Percentiles rank a stretch among this genome's conserved stretches.
These are phyloP conservation scores for Tardiomyces blankii DNA, from an alignment of 1,139 yeast species.

Conservation along the genomic window DNA sequence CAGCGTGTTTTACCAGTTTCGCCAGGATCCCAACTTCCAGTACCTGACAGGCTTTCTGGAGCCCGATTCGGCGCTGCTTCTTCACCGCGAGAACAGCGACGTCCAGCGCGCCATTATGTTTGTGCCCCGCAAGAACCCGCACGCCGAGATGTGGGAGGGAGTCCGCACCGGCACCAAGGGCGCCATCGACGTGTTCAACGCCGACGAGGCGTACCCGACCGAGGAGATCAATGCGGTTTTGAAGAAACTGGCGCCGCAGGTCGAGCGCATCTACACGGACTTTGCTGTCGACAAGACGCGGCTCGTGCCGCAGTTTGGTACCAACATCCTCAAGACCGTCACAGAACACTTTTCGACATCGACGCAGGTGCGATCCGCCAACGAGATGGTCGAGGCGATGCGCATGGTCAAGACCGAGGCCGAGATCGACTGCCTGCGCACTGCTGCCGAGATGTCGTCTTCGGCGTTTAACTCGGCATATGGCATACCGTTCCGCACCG, in stretches of 20 bases:
- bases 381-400: constrained; percentile 40
- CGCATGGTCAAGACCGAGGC: constrained; percentile 64
- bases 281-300: constrained; percentile 10
- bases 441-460: constrained; percentile 74
- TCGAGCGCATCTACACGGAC: constrained; percentile 14
- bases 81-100: constrained; percentile 46
- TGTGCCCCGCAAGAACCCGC: constrained; percentile 74
- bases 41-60: constrained; percentile 91
- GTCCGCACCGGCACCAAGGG: constrained; percentile 79
- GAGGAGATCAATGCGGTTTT: constrained; percentile 5
- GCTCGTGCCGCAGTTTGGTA: background rate
- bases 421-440: constrained; percentile 70
- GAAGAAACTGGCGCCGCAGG: constrained; percentile 10
- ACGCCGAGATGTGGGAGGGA: constrained; percentile 91
- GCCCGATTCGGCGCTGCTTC: constrained; percentile 68
- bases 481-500: constrained; percentile 46
- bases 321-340: background rate
- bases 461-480: constrained; percentile 77
- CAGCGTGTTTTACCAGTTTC: constrained; percentile 82
- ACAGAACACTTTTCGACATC: background rate
- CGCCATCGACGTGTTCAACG: constrained; percentile 73
- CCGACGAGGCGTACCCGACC: constrained; percentile 54
- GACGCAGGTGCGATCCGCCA: constrained; percentile 10
- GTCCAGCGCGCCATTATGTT: constrained; percentile 47
- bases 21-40: constrained; percentile 80